phyloP scores from a whole-genome alignment of 768 basidiomycete species.

The Daedaleopsis nitida region DNA sequence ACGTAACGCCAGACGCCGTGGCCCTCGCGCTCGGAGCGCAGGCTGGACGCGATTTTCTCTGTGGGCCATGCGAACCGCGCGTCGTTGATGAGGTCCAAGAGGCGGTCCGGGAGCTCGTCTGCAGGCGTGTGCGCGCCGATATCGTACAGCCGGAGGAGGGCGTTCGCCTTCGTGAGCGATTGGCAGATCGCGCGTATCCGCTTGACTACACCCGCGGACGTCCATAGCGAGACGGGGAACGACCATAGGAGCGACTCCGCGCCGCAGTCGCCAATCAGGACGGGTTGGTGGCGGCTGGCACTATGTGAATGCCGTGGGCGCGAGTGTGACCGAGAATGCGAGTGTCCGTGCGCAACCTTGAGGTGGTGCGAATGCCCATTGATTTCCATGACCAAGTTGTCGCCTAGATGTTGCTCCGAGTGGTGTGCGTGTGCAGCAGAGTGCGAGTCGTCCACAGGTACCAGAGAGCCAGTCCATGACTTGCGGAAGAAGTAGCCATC shows the following conservation, averaged over 20 bases:
- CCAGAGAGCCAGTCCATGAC: conserved; percentile 37
- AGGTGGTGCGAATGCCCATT: conserved; percentile 29
- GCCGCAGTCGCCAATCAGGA: conserved; percentile 76
- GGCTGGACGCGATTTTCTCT: conserved; percentile 58
- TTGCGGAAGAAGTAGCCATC: conserved; percentile 69
- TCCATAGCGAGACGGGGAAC: conserved; percentile 62
- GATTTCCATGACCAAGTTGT: conserved; percentile 26
- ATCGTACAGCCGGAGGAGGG: conserved; percentile 70
- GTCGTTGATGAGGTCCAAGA: conserved; percentile 77
- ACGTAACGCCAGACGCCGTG: conserved; percentile 77
- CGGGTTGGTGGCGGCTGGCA: conserved; percentile 50
- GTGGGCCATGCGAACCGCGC: conserved; percentile 78
- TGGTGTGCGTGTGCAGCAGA: conserved; percentile 5
- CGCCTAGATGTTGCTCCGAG: conserved; percentile 31
- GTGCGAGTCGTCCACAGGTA: conserved; percentile 17
- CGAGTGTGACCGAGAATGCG: conserved; percentile 21
- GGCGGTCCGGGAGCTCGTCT: conserved; percentile 66
- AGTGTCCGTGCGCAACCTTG: conserved; percentile 17
- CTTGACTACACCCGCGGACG: conserved; percentile 58
- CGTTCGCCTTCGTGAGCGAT: conserved; percentile 61
- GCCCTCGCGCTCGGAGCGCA: conserved; percentile 52
- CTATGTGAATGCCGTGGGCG: conserved; percentile 20
- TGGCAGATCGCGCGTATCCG: conserved; percentile 77
- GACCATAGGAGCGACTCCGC: conserved; percentile 69
- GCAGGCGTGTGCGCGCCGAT: conserved; percentile 61